Conservation (phyloP, 129 eudicot genomes). For the Lonicera japonica region DNA sequence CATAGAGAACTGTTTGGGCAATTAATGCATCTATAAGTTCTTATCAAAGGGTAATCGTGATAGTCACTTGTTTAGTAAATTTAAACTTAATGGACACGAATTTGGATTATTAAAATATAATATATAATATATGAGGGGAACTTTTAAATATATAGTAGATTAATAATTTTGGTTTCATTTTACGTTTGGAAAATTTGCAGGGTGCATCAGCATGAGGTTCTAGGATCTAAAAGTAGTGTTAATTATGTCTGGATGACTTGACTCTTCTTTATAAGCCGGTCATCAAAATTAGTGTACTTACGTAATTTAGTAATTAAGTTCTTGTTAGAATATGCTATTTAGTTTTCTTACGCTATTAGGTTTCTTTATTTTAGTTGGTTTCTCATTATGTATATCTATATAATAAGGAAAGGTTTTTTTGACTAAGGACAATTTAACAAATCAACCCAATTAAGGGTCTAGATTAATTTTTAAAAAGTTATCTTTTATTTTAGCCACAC, state of each 20-base stretch:
- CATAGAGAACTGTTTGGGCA: constrained; percentile 69
- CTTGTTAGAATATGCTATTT: no score
- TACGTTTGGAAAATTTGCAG: constrained; percentile 34
- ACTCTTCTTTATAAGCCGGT: constrained; percentile 84
- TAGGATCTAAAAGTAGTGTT: constrained; percentile 51
- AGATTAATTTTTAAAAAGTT: no score
- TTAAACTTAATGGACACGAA: neutral
- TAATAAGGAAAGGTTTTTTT: no score
- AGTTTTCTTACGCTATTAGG: no score
- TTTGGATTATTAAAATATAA: neutral
- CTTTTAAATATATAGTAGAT: neutral
- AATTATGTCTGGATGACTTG: constrained; percentile 90
- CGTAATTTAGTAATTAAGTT: neutral
- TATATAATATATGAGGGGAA: no score
- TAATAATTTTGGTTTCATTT: neutral
- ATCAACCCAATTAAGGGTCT: no score
- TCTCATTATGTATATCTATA: no score
- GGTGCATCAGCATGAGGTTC: constrained; percentile 68
- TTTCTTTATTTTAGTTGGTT: no score
- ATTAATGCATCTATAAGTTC: constrained; percentile 65
- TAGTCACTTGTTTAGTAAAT: constrained; percentile 1
- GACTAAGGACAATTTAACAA: no score
- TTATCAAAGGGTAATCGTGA: constrained; percentile 73
- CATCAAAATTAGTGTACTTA: constrained; percentile 66
- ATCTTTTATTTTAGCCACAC: no score